These are phyloP conservation scores for Thalassiosira pacifica DNA, from an alignment of 352 stramenopile genomes.

Conservation along the genomic window DNA sequence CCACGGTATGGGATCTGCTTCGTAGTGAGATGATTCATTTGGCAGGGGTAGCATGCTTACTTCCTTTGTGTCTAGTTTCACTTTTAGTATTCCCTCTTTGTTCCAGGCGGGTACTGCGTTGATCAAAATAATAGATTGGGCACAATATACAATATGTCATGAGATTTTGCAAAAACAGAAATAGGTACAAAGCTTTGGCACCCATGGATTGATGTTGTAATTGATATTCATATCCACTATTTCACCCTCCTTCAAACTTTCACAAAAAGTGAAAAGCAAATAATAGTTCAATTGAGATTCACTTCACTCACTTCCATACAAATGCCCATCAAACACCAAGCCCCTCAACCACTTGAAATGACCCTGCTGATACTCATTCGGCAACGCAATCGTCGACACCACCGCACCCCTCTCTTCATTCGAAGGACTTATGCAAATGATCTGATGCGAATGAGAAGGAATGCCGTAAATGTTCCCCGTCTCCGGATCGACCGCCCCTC, in stretches of 20 bases:
- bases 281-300: too few relatives aligned
- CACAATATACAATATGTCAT: too few relatives aligned
- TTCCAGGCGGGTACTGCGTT: slow-evolving; percentile 79
- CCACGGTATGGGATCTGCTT: slow-evolving; percentile 16
- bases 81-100: slow-evolving; percentile 43
- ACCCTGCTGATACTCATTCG: slow-evolving; percentile 57
- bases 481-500: slow-evolving; percentile 40
- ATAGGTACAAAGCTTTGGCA: too few relatives aligned
- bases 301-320: too few relatives aligned
- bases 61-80: slow-evolving; percentile 24
- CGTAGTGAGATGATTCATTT: slow-evolving; percentile 21
- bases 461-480: slow-evolving; percentile 59
- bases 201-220: too few relatives aligned
- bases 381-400: slow-evolving; percentile 75
- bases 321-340: slow-evolving; percentile 75
- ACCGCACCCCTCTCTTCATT: too few relatives aligned
- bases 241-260: too few relatives aligned
- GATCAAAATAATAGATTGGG: too few relatives aligned
- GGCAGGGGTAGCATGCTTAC: slow-evolving; percentile 41
- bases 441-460: slow-evolving; percentile 38
- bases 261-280: too few relatives aligned
- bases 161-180: too few relatives aligned
- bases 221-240: too few relatives aligned
- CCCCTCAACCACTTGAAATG: slow-evolving; percentile 84
- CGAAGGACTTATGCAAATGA: slow-evolving; percentile 25